Evolutionary conservation across 345 rosid genomes (phyloP).

Genomic region (sweet orange (Citrus sinensis)): DNA sequence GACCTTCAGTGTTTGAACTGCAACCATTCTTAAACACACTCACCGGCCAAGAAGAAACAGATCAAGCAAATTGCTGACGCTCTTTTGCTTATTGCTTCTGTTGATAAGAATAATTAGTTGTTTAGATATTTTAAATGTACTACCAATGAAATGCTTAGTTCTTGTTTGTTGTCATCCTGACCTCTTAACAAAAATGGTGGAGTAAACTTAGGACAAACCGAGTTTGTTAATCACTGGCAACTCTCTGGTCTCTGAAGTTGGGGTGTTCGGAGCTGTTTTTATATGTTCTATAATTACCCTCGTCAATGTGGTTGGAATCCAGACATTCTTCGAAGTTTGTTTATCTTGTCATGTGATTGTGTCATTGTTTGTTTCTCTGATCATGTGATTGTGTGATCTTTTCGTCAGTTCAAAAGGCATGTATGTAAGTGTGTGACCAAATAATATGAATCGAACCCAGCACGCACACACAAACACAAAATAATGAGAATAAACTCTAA

Average conservation of each 20-base stretch:
- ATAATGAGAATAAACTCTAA: background rate
- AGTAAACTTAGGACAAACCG: background rate
- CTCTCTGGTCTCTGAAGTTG: background rate
- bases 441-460: background rate
- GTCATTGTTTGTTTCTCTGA: too few species aligned
- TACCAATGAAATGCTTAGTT: too few species aligned
- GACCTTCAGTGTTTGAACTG: background rate
- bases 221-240: background rate
- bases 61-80: background rate
- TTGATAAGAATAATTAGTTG: background rate
- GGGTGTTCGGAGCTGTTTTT: background rate
- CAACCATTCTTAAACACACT: background rate
- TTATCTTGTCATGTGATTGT: background rate
- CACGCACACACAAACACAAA: too few species aligned
- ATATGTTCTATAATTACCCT: background rate
- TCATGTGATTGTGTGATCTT: background rate
- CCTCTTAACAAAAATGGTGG: background rate
- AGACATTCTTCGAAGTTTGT: background rate
- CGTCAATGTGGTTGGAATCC: background rate
- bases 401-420: background rate
- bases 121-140: background rate
- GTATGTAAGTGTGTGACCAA: background rate
- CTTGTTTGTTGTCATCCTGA: background rate
- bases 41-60: background rate
- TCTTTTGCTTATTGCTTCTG: background rate